These are phyloP conservation scores for Botryotinia convoluta DNA, from an alignment of 2,329 filamentous ascomycete species.

Conservation along the genomic window DNA sequence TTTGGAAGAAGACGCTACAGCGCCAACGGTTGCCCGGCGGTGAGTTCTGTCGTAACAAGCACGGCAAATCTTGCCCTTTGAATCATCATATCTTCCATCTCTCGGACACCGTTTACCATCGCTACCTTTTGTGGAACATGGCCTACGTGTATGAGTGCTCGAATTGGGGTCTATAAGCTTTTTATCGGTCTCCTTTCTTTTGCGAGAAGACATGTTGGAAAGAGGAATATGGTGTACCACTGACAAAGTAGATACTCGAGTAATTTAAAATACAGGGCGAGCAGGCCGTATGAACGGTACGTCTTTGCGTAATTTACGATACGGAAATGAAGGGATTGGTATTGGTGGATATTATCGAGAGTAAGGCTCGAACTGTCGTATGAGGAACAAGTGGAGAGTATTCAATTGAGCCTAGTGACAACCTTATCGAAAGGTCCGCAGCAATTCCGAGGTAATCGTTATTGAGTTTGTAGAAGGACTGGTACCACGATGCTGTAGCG, in stretches of 20 bases:
- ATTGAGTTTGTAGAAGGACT: too few species aligned
- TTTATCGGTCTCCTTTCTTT: not conserved
- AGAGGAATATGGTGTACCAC: not conserved
- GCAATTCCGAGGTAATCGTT: too few species aligned
- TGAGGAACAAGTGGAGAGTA: too few species aligned
- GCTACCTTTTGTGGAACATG: not conserved
- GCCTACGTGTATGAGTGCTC: not conserved
- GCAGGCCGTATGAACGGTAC: too few species aligned
- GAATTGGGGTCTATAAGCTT: too few species aligned
- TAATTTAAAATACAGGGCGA: too few species aligned
- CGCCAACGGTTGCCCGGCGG: not conserved
- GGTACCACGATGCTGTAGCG: not conserved
- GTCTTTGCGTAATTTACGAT: too few species aligned
- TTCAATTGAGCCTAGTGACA: too few species aligned
- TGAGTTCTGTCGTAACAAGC: not conserved
- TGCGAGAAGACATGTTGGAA: not conserved
- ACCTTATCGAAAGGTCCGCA: too few species aligned
- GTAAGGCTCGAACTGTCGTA: too few species aligned
- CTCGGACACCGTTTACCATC: not conserved
- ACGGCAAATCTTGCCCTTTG: not conserved
- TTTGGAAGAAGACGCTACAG: not conserved
- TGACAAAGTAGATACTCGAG: not conserved
- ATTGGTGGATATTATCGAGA: too few species aligned
- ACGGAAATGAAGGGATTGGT: too few species aligned
- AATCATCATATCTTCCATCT: not conserved